Base-by-base conservation (phyloP, 192 early-diverging fungal genomes). In the Linnemannia exigua region DNA sequence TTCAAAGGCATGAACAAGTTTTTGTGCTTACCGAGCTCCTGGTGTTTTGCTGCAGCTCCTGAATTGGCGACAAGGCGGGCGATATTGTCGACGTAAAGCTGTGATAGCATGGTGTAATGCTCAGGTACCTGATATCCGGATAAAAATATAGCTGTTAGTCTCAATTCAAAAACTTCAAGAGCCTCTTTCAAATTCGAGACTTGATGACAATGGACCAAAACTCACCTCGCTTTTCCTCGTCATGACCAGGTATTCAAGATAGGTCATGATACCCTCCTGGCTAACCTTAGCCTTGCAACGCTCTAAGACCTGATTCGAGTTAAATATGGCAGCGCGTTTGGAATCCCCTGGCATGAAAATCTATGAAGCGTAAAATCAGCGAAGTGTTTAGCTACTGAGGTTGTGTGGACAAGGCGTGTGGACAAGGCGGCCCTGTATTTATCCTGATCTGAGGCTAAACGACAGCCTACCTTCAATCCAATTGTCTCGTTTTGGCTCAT, bases 181-280 rank as follows among this genome's bases (percentile, higher is more conserved):
- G n/a, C 25, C 7, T 54, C 4, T 41, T 2, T 5, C 5, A 58
- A 36, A 36, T 50, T 35, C 54, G 22, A 31, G 36, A 52, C 20
- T 1, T 6, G 36, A 28, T 41, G 14, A n/a, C 25, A n/a, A 19
- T 15, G 11, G 22, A 46, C 16, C 44, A 41, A 51, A 16, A 41
- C 72, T 61, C 67, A 89, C 81, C 28, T 89, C 86, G 54, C 91
- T 92, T 52, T 89, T 89, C 48, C 88, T 78, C 16, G 79, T 75
- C n/a, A 79, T 31, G 1, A 93, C 91, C 3, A 93, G 44, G 68
- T 93, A 91, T 68, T 93, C 92, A 3, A 93, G 70, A 67, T 92
- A 93, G 8, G 71, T 75, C 41, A 80, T 76, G 20, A 88, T 68
- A 7, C 83, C 87, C 0, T 75, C 80, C 28, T 82, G 79, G 37